Conservation (phyloP, 2,329 filamentous ascomycete genomes). For the Alternaria brassicae region DNA sequence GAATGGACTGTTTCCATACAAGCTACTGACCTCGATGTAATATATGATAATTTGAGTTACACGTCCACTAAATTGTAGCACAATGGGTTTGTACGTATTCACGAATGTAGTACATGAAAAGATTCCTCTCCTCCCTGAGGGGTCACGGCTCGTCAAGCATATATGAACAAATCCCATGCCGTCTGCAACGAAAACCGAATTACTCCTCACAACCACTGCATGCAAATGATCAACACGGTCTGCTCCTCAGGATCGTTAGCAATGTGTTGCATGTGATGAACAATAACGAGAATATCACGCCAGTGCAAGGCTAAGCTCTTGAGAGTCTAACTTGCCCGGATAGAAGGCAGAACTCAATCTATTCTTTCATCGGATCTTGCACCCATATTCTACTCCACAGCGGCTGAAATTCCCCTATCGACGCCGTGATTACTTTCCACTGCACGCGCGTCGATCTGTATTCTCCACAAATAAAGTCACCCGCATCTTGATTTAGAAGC, state of each 20-base stretch:
- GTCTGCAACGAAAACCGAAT: background rate
- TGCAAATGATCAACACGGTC: no score
- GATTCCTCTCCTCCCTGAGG: background rate
- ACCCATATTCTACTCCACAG: background rate
- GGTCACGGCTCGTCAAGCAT: no score
- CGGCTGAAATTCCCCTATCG: conserved; percentile 1
- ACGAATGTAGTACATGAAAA: background rate
- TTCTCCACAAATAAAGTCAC: conserved; percentile 7
- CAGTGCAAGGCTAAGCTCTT: background rate
- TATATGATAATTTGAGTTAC: no score
- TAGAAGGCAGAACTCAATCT: background rate
- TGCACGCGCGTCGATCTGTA: conserved; percentile 1
- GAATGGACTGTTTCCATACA: background rate
- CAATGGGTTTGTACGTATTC: no score
- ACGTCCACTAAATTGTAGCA: no score
- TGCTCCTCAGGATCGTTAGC: background rate
- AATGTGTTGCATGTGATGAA: background rate
- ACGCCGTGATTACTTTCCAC: background rate
- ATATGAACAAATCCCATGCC: no score
- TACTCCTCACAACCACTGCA: background rate
- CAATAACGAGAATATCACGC: background rate
- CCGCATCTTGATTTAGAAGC: background rate
- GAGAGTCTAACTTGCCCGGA: background rate
- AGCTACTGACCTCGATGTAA: background rate
- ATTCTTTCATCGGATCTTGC: background rate